Percentiles rank a stretch among this genome's conserved stretches.
These are phyloP conservation scores for Epichloe coenophiala DNA, from an alignment of 2,329 filamentous ascomycete genomes.

Conservation along the genomic window DNA sequence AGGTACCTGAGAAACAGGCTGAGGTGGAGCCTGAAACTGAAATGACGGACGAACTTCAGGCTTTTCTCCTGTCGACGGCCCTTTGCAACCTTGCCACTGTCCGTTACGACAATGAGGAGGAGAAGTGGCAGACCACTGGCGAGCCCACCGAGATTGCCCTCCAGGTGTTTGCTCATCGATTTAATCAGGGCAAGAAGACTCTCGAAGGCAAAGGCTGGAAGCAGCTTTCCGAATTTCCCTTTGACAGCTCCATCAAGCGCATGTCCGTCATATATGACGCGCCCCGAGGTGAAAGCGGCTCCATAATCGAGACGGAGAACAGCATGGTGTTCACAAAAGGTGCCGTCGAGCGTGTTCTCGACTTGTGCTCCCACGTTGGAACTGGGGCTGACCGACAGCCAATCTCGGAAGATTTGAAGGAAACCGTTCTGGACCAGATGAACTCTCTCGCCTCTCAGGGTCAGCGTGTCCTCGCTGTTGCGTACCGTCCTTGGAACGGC, in stretches of 20 bases:
- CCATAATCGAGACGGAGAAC: conserved; percentile 25
- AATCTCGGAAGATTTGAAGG: conserved; percentile 38
- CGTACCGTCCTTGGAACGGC: conserved; percentile 47
- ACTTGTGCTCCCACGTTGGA: conserved; percentile 38
- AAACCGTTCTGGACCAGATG: conserved; percentile 38
- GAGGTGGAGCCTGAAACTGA: conserved; percentile 25
- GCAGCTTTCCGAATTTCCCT: conserved; percentile 60
- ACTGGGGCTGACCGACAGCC: conserved; percentile 26
- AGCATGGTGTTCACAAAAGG: conserved; percentile 48
- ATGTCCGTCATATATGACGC: conserved; percentile 63
- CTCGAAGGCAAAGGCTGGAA: conserved; percentile 43
- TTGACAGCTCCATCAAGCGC: conserved; percentile 64
- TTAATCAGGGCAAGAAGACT: conserved; percentile 42
- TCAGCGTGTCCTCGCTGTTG: conserved; percentile 59
- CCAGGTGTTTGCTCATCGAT: conserved; percentile 61
- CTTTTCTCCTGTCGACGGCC: conserved; percentile 42
- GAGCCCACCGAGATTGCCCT: conserved; percentile 67
- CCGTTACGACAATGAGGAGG: conserved; percentile 37
- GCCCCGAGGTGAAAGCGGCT: conserved; percentile 25
- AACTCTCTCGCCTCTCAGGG: conserved; percentile 50
- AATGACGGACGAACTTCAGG: conserved; percentile 35
- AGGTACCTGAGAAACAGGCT: conserved; percentile 10
- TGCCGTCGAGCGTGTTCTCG: conserved; percentile 46
- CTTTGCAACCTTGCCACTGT: conserved; percentile 54
- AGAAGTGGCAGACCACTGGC: conserved; percentile 52